phyloP scores from a whole-genome alignment of 179 eudicot species.

The Gypsophila paniculata region DNA sequence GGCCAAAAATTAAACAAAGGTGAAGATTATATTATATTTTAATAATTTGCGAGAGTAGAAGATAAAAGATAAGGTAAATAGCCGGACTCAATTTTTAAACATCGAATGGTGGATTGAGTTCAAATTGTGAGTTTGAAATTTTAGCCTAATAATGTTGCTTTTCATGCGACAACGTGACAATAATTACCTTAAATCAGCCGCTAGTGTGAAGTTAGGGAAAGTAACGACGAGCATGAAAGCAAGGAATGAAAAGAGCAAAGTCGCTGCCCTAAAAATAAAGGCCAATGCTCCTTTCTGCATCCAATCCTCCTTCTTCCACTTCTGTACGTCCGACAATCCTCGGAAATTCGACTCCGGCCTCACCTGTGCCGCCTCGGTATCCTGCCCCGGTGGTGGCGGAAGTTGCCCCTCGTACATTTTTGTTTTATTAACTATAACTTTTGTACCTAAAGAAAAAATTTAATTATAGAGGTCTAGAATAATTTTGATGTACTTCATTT shows the following conservation, averaged over 20 bases:
- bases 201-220: conserved; percentile 30
- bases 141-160: too few relatives aligned
- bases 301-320: conserved; percentile 52
- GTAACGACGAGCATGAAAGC: conserved; percentile 58
- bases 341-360: conserved; percentile 29
- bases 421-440: too few relatives aligned
- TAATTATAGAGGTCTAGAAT: too few relatives aligned
- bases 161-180: too few relatives aligned
- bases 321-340: conserved; percentile 35
- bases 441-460: too few relatives aligned
- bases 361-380: conserved; percentile 33
- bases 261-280: conserved; percentile 31
- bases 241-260: conserved; percentile 52
- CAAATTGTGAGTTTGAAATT: too few relatives aligned
- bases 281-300: conserved; percentile 37
- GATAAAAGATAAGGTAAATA: too few relatives aligned
- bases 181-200: conserved; percentile 45
- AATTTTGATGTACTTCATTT: background rate
- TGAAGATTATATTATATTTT: too few relatives aligned
- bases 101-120: too few relatives aligned
- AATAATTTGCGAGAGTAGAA: too few relatives aligned
- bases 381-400: conserved; percentile 34
- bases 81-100: too few relatives aligned
- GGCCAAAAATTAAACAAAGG: too few relatives aligned
- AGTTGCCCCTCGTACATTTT: conserved; percentile 3